phyloP scores from a whole-genome alignment of 176 grass and related monocot species.

The Zea luxurians region DNA sequence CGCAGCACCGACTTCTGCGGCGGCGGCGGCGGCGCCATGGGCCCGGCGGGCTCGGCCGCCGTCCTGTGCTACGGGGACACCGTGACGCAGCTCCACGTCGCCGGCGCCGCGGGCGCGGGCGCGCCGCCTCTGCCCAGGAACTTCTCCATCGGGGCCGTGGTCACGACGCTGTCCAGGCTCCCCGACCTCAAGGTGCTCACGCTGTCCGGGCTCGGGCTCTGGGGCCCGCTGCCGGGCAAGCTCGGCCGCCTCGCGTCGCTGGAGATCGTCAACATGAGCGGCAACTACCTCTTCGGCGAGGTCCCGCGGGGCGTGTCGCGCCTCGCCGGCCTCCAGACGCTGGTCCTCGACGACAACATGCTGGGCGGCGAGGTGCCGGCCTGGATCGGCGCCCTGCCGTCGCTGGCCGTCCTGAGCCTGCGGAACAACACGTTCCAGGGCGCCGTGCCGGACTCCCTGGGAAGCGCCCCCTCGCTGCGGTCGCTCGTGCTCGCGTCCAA shows the following conservation, averaged over 20 bases:
- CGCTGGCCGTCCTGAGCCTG: conserved; percentile 68
- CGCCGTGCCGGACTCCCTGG: conserved; percentile 60
- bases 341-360: conserved; percentile 86
- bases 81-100: conserved; percentile 84
- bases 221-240: conserved; percentile 75
- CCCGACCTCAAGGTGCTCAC: conserved; percentile 92
- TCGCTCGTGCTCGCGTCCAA: conserved; percentile 75
- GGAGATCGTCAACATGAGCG: conserved; percentile 90
- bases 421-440: conserved; percentile 76
- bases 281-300: conserved; percentile 70
- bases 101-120: conserved; percentile 33
- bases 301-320: conserved; percentile 58
- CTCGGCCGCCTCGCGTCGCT: conserved; percentile 53
- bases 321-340: conserved; percentile 63
- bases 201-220: conserved; percentile 71
- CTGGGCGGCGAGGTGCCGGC: conserved; percentile 58
- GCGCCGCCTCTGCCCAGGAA: conserved; percentile 58
- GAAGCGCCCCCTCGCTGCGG: conserved; percentile 53
- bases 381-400: conserved; percentile 55
- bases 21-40: conserved; percentile 23
- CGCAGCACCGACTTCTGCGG: conserved; percentile 76
- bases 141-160: conserved; percentile 73
- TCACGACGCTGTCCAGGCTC: conserved; percentile 71
- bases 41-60: conserved; percentile 38
- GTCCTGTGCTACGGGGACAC: conserved; percentile 88